Conservation (phyloP, 352 stramenopile species). For the Globisporangium echinulatum region DNA sequence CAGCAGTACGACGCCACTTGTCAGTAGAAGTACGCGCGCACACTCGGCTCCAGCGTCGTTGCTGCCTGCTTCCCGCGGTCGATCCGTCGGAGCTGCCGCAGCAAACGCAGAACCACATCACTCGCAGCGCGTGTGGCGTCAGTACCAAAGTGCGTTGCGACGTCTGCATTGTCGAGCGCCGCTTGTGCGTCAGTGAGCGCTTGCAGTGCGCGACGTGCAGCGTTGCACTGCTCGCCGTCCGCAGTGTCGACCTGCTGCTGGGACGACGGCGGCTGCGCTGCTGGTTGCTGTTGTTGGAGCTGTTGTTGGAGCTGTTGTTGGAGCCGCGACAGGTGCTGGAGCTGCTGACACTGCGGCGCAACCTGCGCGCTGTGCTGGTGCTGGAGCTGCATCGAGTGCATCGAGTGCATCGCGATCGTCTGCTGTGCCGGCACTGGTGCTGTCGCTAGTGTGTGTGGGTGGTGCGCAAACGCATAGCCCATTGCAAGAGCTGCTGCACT, state of each 20-base stretch:
- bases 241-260: not conserved
- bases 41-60: constrained; percentile 12
- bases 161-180: constrained; percentile 29
- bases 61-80: constrained; percentile 37
- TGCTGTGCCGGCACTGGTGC: not conserved
- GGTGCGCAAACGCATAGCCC: no score
- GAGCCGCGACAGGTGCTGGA: constrained; percentile 3
- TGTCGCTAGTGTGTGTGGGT: not conserved
- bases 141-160: constrained; percentile 28
- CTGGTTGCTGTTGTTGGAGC: constrained; percentile 9
- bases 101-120: constrained; percentile 16
- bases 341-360: not conserved
- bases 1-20: not conserved
- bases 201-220: constrained; percentile 20
- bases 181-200: constrained; percentile 31
- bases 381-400: not conserved
- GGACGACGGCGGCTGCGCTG: not conserved
- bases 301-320: constrained; percentile 14
- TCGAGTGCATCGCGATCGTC: not conserved
- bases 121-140: constrained; percentile 16
- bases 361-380: not conserved
- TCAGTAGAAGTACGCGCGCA: constrained; percentile 34
- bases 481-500: no score
- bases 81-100: constrained; percentile 28
- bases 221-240: constrained; percentile 24